Conservation (phyloP, 805 yeast species). For the Starmera amethionina region DNA sequence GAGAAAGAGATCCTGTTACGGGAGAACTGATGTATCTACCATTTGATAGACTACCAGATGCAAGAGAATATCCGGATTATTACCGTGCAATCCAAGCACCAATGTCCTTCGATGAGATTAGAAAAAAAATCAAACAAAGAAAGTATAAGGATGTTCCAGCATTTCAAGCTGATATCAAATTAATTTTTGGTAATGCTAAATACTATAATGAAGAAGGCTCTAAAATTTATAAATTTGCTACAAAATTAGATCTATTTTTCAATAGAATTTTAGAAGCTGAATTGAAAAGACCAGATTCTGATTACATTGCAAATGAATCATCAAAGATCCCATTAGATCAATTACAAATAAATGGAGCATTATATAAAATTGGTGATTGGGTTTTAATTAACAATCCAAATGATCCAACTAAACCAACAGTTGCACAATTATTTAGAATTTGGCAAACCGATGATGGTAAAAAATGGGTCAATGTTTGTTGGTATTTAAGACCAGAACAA, state of each 20-base stretch:
- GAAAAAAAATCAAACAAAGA: conserved; percentile 77
- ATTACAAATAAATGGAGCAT: conserved; percentile 58
- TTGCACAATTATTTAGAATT: conserved; percentile 86
- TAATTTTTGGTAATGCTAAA: conserved; percentile 68
- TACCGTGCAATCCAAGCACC: conserved; percentile 48
- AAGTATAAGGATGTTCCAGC: conserved; percentile 67
- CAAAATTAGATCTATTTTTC: conserved; percentile 51
- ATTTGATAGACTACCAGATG: conserved; percentile 80
- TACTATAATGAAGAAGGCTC: conserved; percentile 50
- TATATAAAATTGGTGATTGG: conserved; percentile 91
- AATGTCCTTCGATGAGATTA: conserved; percentile 60
- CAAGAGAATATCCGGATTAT: conserved; percentile 30
- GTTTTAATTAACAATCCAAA: conserved; percentile 79
- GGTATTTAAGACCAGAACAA: conserved; percentile 98
- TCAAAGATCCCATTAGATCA: conserved; percentile 74
- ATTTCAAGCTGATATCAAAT: conserved; percentile 67
- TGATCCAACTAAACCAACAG: conserved; percentile 82
- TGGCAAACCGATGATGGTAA: conserved; percentile 84
- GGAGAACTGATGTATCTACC: conserved; percentile 43
- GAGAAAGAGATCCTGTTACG: conserved; percentile 42
- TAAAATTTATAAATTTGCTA: conserved; percentile 50
- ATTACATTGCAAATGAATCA: conserved; percentile 44
- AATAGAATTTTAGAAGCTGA: conserved; percentile 53
- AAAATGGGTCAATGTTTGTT: conserved; percentile 87
- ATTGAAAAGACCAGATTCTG: conserved; percentile 73